A percentile compares a stretch with the other conserved stretches of the same genome.
Conservation (phyloP, 805 yeast species). For the Saturnispora sanitii region DNA sequence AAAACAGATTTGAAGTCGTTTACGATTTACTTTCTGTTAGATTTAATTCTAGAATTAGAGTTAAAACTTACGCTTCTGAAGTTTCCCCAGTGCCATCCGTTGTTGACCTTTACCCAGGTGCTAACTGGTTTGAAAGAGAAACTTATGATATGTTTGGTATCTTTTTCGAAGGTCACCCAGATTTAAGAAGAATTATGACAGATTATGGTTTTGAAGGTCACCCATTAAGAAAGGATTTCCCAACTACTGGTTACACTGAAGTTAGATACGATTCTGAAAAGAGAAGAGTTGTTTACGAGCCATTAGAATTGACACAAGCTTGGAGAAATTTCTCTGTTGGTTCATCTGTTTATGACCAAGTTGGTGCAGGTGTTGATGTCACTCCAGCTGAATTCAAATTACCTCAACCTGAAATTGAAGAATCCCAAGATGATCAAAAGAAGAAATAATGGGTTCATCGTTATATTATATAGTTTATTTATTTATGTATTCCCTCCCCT, state of each 20-base stretch:
- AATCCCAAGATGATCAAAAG: slow-evolving; percentile 31
- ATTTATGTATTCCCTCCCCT: slow-evolving; percentile 13
- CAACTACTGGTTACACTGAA: slow-evolving; percentile 86
- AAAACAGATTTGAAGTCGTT: slow-evolving; percentile 79
- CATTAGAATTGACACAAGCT: slow-evolving; percentile 84
- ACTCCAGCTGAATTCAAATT: slow-evolving; percentile 75
- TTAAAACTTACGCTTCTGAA: slow-evolving; percentile 82
- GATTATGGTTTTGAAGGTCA: slow-evolving; percentile 91
- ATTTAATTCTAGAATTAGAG: slow-evolving; percentile 78
- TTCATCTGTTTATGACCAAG: slow-evolving; percentile 85
- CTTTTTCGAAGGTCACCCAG: slow-evolving; percentile 84
- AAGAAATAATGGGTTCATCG: neutral
- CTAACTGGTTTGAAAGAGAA: slow-evolving; percentile 88
- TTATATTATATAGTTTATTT: slow-evolving; percentile 19
- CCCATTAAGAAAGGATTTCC: slow-evolving; percentile 87
- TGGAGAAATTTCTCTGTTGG: slow-evolving; percentile 87
- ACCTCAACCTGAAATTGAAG: slow-evolving; percentile 70
- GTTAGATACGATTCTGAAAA: slow-evolving; percentile 86
- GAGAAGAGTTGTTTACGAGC: slow-evolving; percentile 82
- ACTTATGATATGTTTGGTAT: slow-evolving; percentile 82
- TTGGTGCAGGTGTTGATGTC: slow-evolving; percentile 75
- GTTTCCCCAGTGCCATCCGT: slow-evolving; percentile 72
- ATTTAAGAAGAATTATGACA: slow-evolving; percentile 79
- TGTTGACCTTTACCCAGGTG: slow-evolving; percentile 64
- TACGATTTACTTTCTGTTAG: slow-evolving; percentile 74